Base-by-base conservation (phyloP, 2,329 filamentous ascomycete genomes). In the Fusarium begoniae region DNA sequence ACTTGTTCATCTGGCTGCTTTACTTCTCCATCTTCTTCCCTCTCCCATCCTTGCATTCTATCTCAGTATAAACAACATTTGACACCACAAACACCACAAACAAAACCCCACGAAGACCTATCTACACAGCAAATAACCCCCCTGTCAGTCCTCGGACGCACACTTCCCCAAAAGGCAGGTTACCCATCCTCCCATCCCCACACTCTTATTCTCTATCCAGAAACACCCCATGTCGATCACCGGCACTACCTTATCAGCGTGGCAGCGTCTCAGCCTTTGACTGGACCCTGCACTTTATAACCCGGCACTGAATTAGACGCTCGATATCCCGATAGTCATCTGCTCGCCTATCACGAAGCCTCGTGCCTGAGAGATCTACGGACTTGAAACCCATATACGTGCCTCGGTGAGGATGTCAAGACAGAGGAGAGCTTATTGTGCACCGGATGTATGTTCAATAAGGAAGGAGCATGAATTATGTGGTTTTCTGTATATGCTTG, bases 151-250 rank as follows among this genome's bases (percentile, higher is more conserved):
- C 51, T 64, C 70, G 71, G 70, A 70, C 53, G 22, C 62, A 32
- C 32, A 55, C 55, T 75, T 47, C 72, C 69, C 50, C 65, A 75
- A 75, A 47, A 59, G 72, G 72, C 66, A 75, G 72, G 69, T 75
- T 73, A 37, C 14, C 35, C 45, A 66, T 32, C 14, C 24, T 12
- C 12, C 24, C 60, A 56, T 51, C 72, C 68, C 72, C 72, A 59
- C 72, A 72, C 18, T 53, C 43, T 40, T 35, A 26, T 28, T 26
- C 55, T 69, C 28, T 12, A 43, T 51, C 24, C 45, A 53, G 50
- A 45, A 66, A 50, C 30, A 58, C 41, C 59, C 24, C 40, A 35
- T 45, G 71, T 40, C 45, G 67, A 74, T 74, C 71, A 32, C 51
- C 40, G 50, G 57, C 63, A 63, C 63, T 64, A 69, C 51, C 70